These are phyloP conservation scores for Lodderomyces orthopsilosis DNA, from an alignment of 1,139 yeast genomes.

Conservation along the genomic window DNA sequence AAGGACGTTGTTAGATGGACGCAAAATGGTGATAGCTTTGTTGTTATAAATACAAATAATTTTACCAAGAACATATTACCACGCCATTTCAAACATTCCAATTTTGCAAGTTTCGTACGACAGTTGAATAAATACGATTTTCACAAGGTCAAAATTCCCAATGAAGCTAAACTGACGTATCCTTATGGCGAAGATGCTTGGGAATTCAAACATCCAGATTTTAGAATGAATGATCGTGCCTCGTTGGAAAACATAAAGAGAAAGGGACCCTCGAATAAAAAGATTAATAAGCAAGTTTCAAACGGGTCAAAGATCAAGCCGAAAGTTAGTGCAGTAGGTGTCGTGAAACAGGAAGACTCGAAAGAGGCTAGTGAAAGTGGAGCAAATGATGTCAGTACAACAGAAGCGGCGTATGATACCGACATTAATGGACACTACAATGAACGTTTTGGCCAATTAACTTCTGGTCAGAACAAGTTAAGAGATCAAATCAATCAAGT, in stretches of 20 bases:
- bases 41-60: slow-evolving; percentile 84
- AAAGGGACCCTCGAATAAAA: slow-evolving; percentile 67
- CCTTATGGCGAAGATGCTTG: slow-evolving; percentile 82
- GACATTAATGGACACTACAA: slow-evolving; percentile 7
- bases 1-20: slow-evolving; percentile 82
- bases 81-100: slow-evolving; percentile 86
- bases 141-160: slow-evolving; percentile 77
- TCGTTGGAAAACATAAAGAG: slow-evolving; percentile 77
- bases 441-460: slow-evolving; percentile 13
- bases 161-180: slow-evolving; percentile 49
- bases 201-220: slow-evolving; percentile 94
- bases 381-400: neutral
- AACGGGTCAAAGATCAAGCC: neutral
- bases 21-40: slow-evolving; percentile 75
- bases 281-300: slow-evolving; percentile 8
- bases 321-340: neutral
- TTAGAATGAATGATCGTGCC: slow-evolving; percentile 66
- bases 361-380: slow-evolving; percentile 4
- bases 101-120: slow-evolving; percentile 91
- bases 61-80: slow-evolving; percentile 86
- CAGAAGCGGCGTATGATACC: slow-evolving; percentile 2
- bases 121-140: slow-evolving; percentile 95
- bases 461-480: slow-evolving; percentile 19
- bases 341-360: slow-evolving; percentile 6
- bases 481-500: slow-evolving; percentile 45